Base-by-base conservation (phyloP, 768 basidiomycete species). In the Russula abietina region DNA sequence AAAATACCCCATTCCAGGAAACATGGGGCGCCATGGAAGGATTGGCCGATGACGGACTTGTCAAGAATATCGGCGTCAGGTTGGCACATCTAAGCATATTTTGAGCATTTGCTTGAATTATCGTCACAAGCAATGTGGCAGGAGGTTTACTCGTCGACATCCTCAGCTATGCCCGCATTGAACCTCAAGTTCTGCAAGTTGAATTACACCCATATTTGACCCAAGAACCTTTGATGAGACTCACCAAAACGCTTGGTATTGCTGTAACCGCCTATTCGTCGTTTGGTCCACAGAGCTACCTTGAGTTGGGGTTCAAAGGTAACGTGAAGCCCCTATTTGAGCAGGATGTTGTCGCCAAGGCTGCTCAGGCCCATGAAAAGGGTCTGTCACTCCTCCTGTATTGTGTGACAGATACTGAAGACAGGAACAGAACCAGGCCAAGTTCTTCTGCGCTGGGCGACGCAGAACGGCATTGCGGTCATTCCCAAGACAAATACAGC, bases 11-110 rank as follows among this genome's bases (percentile, higher is more conserved):
- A 43, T 81, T 90, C 72, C 83, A 85, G 68, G 87, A 91, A 76
- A 95, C 93, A 19, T 95, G 91, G 91, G 71, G 73, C 46, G 89
- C 82, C 17, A 82, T 96, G 85, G 93, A 96, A 74, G 78, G 80
- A 64, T 81, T 94, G 24, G 86, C 87, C 52, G 87, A 90, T 66
- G 79, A 80, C 48, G 86, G 86, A 9, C 72, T 86, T 45, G 83
- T 78, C 11, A 90, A 83, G 78, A 88, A 92, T 70, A 91, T 95
- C 67, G 93, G 91, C 60, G 70, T 91, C 67, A 86, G 85, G 87
- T 84, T 67, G 45, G 72, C 26, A 17, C n/a, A 19, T 24, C 9
- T n/a, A 22, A 7, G 6, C 38, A 8, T 17, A 24, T 22, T 39
- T 28, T 8, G 33, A 6, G 26, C 10, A 14, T 45, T 60, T 22